Percentiles rank a stretch among this genome's conserved stretches.
Conservation (phyloP, 2,329 filamentous ascomycete species). For the Botrytis aclada region DNA sequence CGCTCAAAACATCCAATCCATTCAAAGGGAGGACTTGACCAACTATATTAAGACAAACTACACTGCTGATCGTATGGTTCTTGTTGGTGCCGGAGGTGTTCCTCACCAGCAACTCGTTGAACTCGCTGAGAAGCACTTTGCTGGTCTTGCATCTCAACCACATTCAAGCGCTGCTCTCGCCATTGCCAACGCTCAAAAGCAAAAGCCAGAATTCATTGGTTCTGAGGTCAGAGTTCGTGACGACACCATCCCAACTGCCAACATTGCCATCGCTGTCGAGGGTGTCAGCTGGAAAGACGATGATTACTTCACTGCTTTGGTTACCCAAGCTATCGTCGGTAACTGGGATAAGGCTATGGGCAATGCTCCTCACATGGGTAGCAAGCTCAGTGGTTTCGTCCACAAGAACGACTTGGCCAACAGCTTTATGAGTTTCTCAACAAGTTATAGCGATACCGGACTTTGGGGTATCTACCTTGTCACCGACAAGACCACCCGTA, state of each 20-base stretch:
- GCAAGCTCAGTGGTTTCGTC: conserved; percentile 94
- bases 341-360: conserved; percentile 99
- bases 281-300: conserved; percentile 99
- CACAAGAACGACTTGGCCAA: conserved; percentile 95
- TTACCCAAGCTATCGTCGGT: conserved; percentile 96
- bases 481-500: conserved; percentile 77
- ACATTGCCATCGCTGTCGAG: conserved; percentile 98
- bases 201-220: conserved; percentile 90
- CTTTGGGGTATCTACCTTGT: conserved; percentile 99
- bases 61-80: conserved; percentile 98
- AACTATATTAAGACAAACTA: conserved; percentile 99
- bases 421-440: conserved; percentile 99
- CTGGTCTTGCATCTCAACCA: conserved; percentile 70
- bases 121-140: conserved; percentile 95
- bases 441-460: conserved; percentile 98
- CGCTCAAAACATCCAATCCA: conserved; percentile 96
- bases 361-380: conserved; percentile 93
- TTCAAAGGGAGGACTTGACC: conserved; percentile 83
- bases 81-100: conserved; percentile 91
- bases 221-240: conserved; percentile 95
- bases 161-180: conserved; percentile 69
- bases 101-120: conserved; percentile 92
- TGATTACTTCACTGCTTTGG: conserved; percentile 97
- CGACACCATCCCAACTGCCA: conserved; percentile 91
- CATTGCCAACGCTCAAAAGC: conserved; percentile 68